Base-by-base conservation (phyloP, 805 yeast genomes). In the Scheffersomyces spartinae region DNA sequence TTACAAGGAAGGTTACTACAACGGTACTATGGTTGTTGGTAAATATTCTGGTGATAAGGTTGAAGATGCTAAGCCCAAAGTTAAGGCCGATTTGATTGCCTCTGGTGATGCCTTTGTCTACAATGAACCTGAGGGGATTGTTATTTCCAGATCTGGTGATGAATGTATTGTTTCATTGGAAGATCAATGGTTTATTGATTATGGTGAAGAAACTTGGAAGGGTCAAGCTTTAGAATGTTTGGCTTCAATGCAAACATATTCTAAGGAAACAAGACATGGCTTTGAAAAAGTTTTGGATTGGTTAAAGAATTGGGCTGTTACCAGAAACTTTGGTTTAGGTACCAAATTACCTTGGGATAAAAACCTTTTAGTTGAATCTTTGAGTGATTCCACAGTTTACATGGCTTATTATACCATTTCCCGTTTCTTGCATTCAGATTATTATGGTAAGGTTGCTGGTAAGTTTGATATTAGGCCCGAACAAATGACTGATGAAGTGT, bases 221-320 rank as follows among this genome's bases (percentile, higher is more conserved):
- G 55, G 64, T 9, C 72, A 70, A 49, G 93, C 95, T 27, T 58
- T 74, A 35, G 91, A 79, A 42, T 79, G 94, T 51, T 67, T 91
- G 34, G 66, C 64, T 24, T 49, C 55, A 32, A 75, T 91, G 88
- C 71, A 80, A 50, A 69, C 86, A 7, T 88, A 70, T 64, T 66
- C 77, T 27, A 64, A 75, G 25, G 97, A 86, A 61, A 82, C 93
- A 21, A 70, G 79, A 43, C 74, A 88, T 47, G 95, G 93, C 5
- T 88, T 91, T 43, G 95, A 85, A 56, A 86, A 85, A 53, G 94
- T 82, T 31, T 66, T 91, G 45, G 93, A 78, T 40, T 91, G 98
- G 98, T 72, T 91, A 46, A 82, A 79, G 61, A 86, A 85, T 64
- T 91, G 98, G 98, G 97, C 98, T 26, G 83, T 91, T 32, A 83